phyloP scores from a whole-genome alignment of 2,329 filamentous ascomycete genomes.

The Trichoderma hamatum region DNA sequence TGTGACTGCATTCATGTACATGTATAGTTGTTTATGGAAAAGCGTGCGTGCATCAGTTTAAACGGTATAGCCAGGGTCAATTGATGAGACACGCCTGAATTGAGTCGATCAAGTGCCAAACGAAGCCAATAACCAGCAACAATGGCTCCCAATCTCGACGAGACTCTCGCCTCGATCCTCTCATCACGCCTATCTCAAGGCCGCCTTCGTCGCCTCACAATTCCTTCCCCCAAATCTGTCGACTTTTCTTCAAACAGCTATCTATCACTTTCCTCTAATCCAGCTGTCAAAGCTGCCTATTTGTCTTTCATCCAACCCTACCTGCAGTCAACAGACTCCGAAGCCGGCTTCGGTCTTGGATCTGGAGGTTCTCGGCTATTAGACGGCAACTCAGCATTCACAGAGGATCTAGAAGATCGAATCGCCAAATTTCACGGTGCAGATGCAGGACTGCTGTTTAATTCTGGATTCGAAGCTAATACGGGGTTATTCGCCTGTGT shows the following conservation, averaged over 20 bases:
- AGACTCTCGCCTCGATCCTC: conserved; percentile 35
- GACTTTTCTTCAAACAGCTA: conserved; percentile 82
- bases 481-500: conserved; percentile 63
- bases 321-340: conserved; percentile 34
- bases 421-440: conserved; percentile 54
- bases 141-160: conserved; percentile 34
- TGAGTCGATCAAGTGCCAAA: neutral
- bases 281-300: conserved; percentile 63
- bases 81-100: neutral
- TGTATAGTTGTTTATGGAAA: neutral
- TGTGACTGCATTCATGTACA: neutral
- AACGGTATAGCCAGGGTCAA: neutral
- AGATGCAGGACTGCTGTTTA: conserved; percentile 54
- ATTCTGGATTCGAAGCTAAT: conserved; percentile 68
- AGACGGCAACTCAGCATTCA: conserved; percentile 53
- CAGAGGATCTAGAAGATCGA: conserved; percentile 49
- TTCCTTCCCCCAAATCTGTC: conserved; percentile 67
- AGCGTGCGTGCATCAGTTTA: neutral
- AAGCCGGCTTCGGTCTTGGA: conserved; percentile 40
- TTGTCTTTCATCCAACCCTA: conserved; percentile 53
- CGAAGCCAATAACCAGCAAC: neutral
- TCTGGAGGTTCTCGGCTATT: conserved; percentile 58
- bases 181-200: conserved; percentile 38
- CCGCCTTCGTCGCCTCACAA: conserved; percentile 50
- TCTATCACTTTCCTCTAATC: conserved; percentile 68